Base-by-base conservation (phyloP, 2,329 filamentous ascomycete genomes). In the Neonectria punicea region DNA sequence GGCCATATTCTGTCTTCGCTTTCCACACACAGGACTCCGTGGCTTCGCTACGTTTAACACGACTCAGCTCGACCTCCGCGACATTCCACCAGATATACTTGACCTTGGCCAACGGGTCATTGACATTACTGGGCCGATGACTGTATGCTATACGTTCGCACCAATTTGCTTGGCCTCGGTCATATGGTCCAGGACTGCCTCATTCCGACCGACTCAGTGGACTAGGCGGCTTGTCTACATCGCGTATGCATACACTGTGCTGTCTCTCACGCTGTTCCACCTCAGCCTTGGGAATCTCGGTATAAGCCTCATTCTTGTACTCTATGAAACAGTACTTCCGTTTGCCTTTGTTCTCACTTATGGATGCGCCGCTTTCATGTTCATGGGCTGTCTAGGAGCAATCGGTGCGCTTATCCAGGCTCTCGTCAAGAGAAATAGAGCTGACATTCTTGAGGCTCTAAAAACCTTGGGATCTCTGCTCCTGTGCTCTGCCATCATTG, bases 1-100 rank as follows among this genome's bases (percentile, higher is more conserved):
- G 36, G 62, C 62, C 28, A 28, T 65, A 18, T 58, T 61, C 4
- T 61, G 62, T 34, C 53, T 65, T 5, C 57, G 62, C 14, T 65
- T 57, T 36, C 62, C 62, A n/a, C n/a, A 11, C 1, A 43, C 41
- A 4, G 20, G 53, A 5, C 56, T 65, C 32, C 18, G 13, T 5
- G 34, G 58, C 3, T 49, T 56, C 20, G 58, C 30, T 4, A 51
- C 30, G 36, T 41, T 58, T 18, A 47, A 53, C 11, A 13, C 46
- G 4, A 58, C 53, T 2, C 53, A 53, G 30, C 25, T 65, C 16
- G 53, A 65, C 18, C 59, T 61, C 20, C n/a, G 9, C n/a, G 41
- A 54, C 22, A 41, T 65, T 16, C 58, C 58, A 11, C 53, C 58
- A 16, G 57, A 61, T 1, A 39, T 58, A 5, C 16, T 65, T 5